Base-by-base conservation (phyloP, 2,329 filamentous ascomycete genomes). In the Aspergillus floridensis region DNA sequence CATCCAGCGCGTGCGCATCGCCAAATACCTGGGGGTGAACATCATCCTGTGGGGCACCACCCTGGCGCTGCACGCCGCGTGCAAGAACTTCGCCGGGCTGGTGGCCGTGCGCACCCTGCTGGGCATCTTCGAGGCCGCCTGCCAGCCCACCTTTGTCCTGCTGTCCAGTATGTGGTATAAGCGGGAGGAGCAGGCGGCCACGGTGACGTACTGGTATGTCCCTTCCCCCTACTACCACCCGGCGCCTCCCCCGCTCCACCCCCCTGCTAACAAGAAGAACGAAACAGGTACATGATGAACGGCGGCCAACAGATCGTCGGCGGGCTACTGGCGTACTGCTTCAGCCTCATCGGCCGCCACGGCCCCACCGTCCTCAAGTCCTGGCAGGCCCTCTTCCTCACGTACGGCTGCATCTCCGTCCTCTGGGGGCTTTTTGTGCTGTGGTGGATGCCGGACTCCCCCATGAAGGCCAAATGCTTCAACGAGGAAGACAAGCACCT, bases 101-200 rank as follows among this genome's bases (percentile, higher is more conserved):
- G 76, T 89, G 2, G 71, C 79, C 0, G 82, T 89, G 5, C 83
- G 89, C 21, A 88, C 84, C 0, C 75, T 91, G 7, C 82, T 91
- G 4, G 88, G 89, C 62, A 83, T 89, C 57, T 90, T 90, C 67
- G 88, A 91, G 72, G 85, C 88, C 0, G 84, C 84, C 41, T 89
- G 86, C 68, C 87, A 90, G 70, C 88, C 88, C 0, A 80, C 82
- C 2, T 90, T 91, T 66, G 77, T 91, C 29, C 77, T 91, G 54
- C 79, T 91, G 57, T 88, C 84, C 0, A 80, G 82, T 35, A 88
- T 89, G 79, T 91, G 88, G 88, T 91, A 91, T 72, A 85, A 84
- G 60, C 80, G 87, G 35, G 83, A 88, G 57, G 88, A 91, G 66
- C 88, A 91, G 68, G 83, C 87, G 0, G 73, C 82, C 0, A 83